Evolutionary conservation across 2,329 filamentous ascomycete species (phyloP).

Genomic region (Talaromyces sp.): DNA sequence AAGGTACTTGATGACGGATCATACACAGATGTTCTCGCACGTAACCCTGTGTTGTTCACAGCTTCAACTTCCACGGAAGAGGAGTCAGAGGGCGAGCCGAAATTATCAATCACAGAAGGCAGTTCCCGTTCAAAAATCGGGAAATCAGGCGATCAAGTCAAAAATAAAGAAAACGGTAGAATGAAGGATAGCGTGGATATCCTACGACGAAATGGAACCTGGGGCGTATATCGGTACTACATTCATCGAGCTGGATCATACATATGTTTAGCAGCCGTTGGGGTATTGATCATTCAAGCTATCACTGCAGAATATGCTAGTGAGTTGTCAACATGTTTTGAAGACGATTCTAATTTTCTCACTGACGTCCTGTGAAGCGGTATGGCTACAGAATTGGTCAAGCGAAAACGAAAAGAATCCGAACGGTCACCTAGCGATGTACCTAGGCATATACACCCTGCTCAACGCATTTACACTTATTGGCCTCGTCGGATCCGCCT

Average conservation of each 20-base stretch:
- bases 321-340: not conserved
- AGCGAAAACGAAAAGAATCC: conserved; percentile 21
- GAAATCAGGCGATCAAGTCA: not conserved
- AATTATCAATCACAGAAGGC: not conserved
- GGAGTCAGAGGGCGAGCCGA: not conserved
- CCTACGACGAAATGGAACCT: not conserved
- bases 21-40: conserved; percentile 3
- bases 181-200: not conserved
- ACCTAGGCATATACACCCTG: conserved; percentile 21
- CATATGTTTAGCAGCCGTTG: not conserved
- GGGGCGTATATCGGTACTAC: conserved; percentile 16
- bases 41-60: conserved; percentile 5
- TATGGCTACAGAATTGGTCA: conserved; percentile 22
- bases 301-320: conserved; percentile 11
- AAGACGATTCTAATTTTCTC: not conserved
- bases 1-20: conserved; percentile 11
- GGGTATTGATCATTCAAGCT: not conserved
- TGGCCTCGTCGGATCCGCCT: not conserved
- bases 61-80: not conserved
- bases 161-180: not conserved
- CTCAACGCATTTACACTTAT: conserved; percentile 18
- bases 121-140: not conserved
- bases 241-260: conserved; percentile 9
- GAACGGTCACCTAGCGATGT: conserved; percentile 19
- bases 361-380: conserved; percentile 14